These are phyloP conservation scores for Sporisorium exsertum DNA, from an alignment of 1,284 basidiomycete genomes.

Conservation along the genomic window DNA sequence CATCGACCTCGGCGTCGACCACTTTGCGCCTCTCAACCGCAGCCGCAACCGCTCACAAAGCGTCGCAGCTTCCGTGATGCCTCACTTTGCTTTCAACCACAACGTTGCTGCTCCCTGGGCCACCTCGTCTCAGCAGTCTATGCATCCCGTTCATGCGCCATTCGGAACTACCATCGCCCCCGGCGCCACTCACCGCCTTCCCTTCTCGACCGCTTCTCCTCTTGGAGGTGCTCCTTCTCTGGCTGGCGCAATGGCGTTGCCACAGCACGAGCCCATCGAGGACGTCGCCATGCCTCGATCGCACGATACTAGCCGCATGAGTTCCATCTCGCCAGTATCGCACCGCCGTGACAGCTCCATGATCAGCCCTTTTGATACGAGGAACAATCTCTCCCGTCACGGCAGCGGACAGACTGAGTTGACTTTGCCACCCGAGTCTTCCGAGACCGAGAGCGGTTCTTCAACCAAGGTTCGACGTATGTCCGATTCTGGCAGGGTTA, in stretches of 20 bases:
- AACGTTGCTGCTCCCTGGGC: slow-evolving; percentile 30
- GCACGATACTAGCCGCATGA: slow-evolving; percentile 15
- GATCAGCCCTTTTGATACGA: slow-evolving; percentile 18
- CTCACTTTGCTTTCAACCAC: slow-evolving; percentile 17
- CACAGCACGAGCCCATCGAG: slow-evolving; percentile 15
- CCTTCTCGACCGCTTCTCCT: slow-evolving; percentile 16
- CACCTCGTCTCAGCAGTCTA: slow-evolving; percentile 17
- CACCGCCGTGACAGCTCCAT: slow-evolving; percentile 21
- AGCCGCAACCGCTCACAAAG: slow-evolving; percentile 44
- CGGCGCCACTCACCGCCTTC: slow-evolving; percentile 26
- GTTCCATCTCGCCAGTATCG: slow-evolving; percentile 22
- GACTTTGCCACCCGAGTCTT: slow-evolving; percentile 31
- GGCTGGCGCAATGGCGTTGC: slow-evolving; percentile 20
- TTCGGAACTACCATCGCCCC: slow-evolving; percentile 29
- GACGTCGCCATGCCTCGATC: slow-evolving; percentile 25
- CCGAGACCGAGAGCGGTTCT: slow-evolving; percentile 19
- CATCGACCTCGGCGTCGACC: slow-evolving; percentile 35
- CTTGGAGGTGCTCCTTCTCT: slow-evolving; percentile 13
- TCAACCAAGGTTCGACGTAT: slow-evolving; percentile 21
- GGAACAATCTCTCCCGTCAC: slow-evolving; percentile 30
- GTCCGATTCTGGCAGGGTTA: neutral
- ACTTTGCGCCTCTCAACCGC: slow-evolving; percentile 21
- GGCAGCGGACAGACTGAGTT: slow-evolving; percentile 45
- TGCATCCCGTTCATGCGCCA: slow-evolving; percentile 16
- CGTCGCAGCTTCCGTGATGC: slow-evolving; percentile 25